phyloP scores from a whole-genome alignment of 2,329 filamentous ascomycete genomes.

The Curvularia verruculosa region DNA sequence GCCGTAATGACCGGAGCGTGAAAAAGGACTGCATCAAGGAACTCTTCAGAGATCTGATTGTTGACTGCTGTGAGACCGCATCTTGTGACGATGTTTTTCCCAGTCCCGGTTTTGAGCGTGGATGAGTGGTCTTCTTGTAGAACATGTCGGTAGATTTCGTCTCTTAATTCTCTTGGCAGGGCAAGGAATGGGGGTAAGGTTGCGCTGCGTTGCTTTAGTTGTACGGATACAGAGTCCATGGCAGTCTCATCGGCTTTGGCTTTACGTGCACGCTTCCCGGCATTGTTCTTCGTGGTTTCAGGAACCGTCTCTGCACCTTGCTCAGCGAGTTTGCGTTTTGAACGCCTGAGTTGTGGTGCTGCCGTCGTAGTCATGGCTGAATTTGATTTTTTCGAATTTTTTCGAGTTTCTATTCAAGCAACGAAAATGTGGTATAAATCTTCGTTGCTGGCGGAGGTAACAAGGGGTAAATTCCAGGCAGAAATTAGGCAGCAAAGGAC shows the following conservation, averaged over 20 bases:
- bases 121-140: slow-evolving; percentile 5
- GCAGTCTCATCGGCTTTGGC: too few relatives aligned
- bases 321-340: slow-evolving; percentile 5
- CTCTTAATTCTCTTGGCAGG: slow-evolving; percentile 24
- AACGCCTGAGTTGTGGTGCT: slow-evolving; percentile 3
- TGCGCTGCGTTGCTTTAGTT: background rate
- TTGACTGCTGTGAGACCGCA: slow-evolving; percentile 20
- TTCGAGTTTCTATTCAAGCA: background rate
- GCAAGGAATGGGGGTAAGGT: slow-evolving; percentile 15
- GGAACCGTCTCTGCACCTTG: background rate
- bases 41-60: slow-evolving; percentile 21
- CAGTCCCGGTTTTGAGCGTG: slow-evolving; percentile 6
- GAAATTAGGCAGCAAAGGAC: slow-evolving; percentile 8
- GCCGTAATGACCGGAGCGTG: slow-evolving; percentile 18
- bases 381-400: background rate
- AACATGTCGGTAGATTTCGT: slow-evolving; percentile 27
- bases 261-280: slow-evolving; percentile 7
- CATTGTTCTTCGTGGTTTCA: background rate
- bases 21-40: slow-evolving; percentile 21
- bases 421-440: background rate
- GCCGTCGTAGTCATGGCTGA: background rate
- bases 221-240: background rate
- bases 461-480: slow-evolving; percentile 2
- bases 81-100: slow-evolving; percentile 14
- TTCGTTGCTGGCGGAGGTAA: background rate